Percentiles rank a stretch among this genome's conserved stretches.
Evolutionary conservation across 2,329 filamentous ascomycete genomes (phyloP).

Genomic region (Epichloe baconii): DNA sequence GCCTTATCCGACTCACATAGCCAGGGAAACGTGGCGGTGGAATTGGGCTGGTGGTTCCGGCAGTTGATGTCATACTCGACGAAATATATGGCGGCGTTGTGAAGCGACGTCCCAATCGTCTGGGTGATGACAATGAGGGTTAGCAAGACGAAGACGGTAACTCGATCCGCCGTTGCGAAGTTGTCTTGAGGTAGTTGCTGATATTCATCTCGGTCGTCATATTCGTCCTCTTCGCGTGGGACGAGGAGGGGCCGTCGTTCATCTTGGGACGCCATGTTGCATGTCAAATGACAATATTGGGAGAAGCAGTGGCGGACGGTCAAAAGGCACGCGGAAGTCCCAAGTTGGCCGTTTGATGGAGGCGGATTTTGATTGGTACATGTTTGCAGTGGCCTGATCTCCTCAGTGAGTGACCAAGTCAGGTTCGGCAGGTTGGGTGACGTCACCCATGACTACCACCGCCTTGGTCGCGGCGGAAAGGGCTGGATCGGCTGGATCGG

Average conservation of each 20-base stretch:
- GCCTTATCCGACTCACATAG: neutral
- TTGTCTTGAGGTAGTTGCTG: constrained; percentile 3
- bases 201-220: neutral
- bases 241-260: constrained; percentile 3
- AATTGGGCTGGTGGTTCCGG: neutral
- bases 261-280: neutral
- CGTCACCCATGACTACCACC: constrained; percentile 58
- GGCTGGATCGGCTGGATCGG: constrained; percentile 35
- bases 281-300: neutral
- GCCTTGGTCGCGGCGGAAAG: constrained; percentile 54
- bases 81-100: neutral
- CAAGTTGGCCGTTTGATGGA: no score
- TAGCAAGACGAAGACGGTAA: constrained; percentile 1
- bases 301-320: neutral
- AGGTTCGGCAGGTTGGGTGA: neutral
- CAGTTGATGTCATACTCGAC: constrained; percentile 3
- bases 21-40: neutral
- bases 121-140: neutral
- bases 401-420: no score
- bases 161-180: neutral
- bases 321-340: no score
- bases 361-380: no score
- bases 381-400: no score
- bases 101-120: neutral
- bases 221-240: neutral